Evolutionary conservation across 163 green algal species (phyloP).

Genomic region (Prototheca stagnorum): DNA sequence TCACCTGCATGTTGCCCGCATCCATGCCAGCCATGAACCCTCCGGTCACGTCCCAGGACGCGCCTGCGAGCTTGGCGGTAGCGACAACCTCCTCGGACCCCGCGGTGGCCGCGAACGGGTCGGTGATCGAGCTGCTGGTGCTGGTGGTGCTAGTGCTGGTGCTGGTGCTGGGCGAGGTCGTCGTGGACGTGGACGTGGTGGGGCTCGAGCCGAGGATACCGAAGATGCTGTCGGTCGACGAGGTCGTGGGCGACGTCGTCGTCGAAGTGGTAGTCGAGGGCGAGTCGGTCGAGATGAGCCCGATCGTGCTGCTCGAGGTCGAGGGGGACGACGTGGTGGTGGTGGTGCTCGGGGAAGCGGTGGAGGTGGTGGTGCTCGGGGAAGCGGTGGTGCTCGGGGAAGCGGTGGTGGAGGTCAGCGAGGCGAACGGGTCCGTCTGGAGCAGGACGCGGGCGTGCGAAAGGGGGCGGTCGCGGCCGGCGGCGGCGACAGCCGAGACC

Average conservation of each 20-base stretch:
- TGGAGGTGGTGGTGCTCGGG: neutral
- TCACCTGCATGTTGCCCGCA: constrained; percentile 60
- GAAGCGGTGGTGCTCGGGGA: neutral
- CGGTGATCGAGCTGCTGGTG: neutral
- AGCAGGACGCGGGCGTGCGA: no score
- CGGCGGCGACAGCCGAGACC: no score
- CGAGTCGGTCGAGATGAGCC: neutral
- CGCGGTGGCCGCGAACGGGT: constrained; percentile 3
- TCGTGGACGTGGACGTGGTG: constrained; percentile 2
- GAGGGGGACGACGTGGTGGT: neutral
- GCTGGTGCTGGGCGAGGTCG: constrained; percentile 2
- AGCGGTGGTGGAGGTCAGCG: neutral
- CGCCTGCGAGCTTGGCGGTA: neutral
- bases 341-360: neutral
- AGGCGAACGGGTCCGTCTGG: no score
- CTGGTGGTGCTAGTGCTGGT: neutral
- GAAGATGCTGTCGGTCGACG: neutral
- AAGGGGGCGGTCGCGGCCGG: no score
- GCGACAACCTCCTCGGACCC: neutral
- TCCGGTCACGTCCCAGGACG: constrained; percentile 26
- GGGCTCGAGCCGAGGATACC: neutral
- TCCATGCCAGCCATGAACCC: constrained; percentile 31
- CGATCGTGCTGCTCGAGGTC: no score
- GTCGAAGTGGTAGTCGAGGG: neutral
- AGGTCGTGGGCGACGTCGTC: neutral